Base-by-base conservation (phyloP, 176 grass and related monocot species). In the Juncus effusus region DNA sequence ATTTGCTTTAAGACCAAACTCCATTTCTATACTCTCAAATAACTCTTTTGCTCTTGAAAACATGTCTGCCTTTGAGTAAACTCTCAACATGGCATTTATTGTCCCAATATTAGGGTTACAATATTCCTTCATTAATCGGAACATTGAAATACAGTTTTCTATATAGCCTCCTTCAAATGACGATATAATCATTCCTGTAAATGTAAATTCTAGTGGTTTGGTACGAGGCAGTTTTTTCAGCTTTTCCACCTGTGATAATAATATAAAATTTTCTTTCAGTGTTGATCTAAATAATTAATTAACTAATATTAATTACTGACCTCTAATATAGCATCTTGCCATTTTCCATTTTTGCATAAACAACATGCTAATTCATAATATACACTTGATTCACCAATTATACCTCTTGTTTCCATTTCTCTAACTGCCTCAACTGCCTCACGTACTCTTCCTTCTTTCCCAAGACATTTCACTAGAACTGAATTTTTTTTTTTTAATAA, bases 341-440 rank as follows among this genome's bases (percentile, higher is more conserved):
- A 96, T 44, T 70, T 85, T 79, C 92, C 87, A 74, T 86, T 85
- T 64, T 81, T 88, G 60, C 84, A 96, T 70, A 96, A 75, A 63
- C 87, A 91, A 57, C 92, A 91, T 55, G 87, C 92, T 42, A 96
- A 63, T 74, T 96, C 92, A 67, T 96, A 96, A 72, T 96, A 96
- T 70, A 91, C 87, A 77, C 76, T 78, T 63, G 84, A 80, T 74
- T 74, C 47, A 77, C 92, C 87, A 91, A 91, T 84, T 28, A 96
- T 51, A 74, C 87, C 87, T 77, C 84, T 96, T 44, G 78, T 77
- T 82, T 96, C 92, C 92, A 96, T 96, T 57, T 86, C 82, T 42
- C 73, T 85, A 45, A 91, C 82, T 51, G 79, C 87, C 74, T 85
- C 65, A 70, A 96, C 70, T 56, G 92, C 87, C 70, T 96, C 87